These are phyloP conservation scores for Cymbopogon flexuosus DNA, from an alignment of 202 grass and related monocot genomes.

Conservation along the genomic window DNA sequence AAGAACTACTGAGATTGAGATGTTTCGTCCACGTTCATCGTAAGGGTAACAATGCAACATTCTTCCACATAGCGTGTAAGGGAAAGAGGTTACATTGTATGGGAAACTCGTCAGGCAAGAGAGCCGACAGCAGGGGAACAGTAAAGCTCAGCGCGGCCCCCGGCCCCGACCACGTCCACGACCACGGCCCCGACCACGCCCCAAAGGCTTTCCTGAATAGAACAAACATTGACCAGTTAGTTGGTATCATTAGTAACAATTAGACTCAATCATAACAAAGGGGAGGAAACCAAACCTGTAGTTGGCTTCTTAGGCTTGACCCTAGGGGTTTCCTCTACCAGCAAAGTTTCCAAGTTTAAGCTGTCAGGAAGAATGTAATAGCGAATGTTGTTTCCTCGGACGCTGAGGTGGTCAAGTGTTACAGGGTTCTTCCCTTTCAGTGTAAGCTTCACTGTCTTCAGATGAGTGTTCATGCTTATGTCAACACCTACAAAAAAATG, in stretches of 20 bases:
- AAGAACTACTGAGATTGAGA: conserved; percentile 18
- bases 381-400: conserved; percentile 98
- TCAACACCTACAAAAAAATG: conserved; percentile 62
- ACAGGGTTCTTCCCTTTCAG: conserved; percentile 94
- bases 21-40: conserved; percentile 4
- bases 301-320: conserved; percentile 87
- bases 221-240: neutral
- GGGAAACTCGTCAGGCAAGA: conserved; percentile 11
- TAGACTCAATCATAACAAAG: neutral
- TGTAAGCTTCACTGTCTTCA: conserved; percentile 91
- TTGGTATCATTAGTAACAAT: neutral
- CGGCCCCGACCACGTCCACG: conserved; percentile 73
- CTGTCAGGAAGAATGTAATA: conserved; percentile 99
- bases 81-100: conserved; percentile 25
- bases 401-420: conserved; percentile 84
- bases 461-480: conserved; percentile 97
- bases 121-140: conserved; percentile 3
- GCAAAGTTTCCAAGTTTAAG: conserved; percentile 88
- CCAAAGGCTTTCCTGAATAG: conserved; percentile 63
- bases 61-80: conserved; percentile 14
- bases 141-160: conserved; percentile 41
- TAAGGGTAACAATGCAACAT: conserved; percentile 31
- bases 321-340: conserved; percentile 87
- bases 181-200: conserved; percentile 75
- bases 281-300: conserved; percentile 37